Conservation (phyloP, 441 rosid species). For the Biscutella laevigata region DNA sequence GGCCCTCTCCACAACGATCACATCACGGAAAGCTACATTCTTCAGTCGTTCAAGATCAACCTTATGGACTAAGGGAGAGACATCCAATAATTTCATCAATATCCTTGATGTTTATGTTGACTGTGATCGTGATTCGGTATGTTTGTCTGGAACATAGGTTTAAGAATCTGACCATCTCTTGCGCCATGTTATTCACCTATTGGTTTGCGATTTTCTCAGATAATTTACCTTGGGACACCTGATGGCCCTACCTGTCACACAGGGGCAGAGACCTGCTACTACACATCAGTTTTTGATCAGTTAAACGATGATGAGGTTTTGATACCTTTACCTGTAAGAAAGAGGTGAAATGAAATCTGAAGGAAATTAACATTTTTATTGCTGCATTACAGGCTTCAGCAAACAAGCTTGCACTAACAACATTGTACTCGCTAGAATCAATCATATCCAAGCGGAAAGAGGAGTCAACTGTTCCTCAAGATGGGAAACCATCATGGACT, state of each 20-base stretch:
- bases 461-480: constrained; percentile 39
- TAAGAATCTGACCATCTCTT: too few species aligned
- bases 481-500: constrained; percentile 76
- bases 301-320: constrained; percentile 31
- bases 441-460: constrained; percentile 54
- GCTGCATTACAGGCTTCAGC: constrained; percentile 35
- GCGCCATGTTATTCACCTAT: too few species aligned
- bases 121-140: constrained; percentile 66
- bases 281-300: constrained; percentile 37
- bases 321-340: neutral
- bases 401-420: constrained; percentile 46
- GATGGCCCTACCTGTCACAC: constrained; percentile 89
- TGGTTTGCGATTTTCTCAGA: constrained; percentile 31
- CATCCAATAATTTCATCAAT: constrained; percentile 70
- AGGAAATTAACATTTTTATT: neutral
- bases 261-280: constrained; percentile 71
- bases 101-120: constrained; percentile 34
- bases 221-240: constrained; percentile 74
- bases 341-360: neutral
- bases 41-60: constrained; percentile 71
- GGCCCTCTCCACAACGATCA: constrained; percentile 57
- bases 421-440: constrained; percentile 59
- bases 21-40: constrained; percentile 71
- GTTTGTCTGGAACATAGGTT: constrained; percentile 7
- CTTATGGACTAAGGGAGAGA: constrained; percentile 83